Conservation (phyloP, 208 protist genomes). For the Sergeia podlipaevii region DNA sequence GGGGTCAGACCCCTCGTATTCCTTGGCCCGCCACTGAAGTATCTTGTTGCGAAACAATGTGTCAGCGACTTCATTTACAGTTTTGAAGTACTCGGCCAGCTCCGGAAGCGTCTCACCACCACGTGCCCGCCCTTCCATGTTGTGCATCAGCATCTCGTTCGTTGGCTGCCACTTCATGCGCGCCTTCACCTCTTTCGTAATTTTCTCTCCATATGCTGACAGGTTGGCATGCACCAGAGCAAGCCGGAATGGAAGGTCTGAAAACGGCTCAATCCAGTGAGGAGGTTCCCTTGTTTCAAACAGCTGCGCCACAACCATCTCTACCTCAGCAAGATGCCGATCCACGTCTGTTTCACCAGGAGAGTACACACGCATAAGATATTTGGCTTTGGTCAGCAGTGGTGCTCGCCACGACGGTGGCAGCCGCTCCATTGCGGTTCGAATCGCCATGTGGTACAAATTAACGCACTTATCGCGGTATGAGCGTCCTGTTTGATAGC, state of each 20-base stretch:
- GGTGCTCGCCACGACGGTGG: slow-evolving; percentile 80
- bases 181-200: slow-evolving; percentile 53
- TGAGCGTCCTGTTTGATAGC: slow-evolving; percentile 59
- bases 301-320: slow-evolving; percentile 67
- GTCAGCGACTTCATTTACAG: slow-evolving; percentile 64
- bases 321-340: slow-evolving; percentile 62
- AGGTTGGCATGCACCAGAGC: slow-evolving; percentile 81
- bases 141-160: slow-evolving; percentile 57
- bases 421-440: slow-evolving; percentile 73
- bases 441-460: slow-evolving; percentile 77
- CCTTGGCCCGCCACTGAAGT: slow-evolving; percentile 64
- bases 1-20: slow-evolving; percentile 71
- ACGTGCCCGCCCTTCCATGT: slow-evolving; percentile 66
- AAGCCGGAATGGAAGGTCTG: slow-evolving; percentile 68
- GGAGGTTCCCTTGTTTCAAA: slow-evolving; percentile 63
- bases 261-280: slow-evolving; percentile 83
- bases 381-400: slow-evolving; percentile 81
- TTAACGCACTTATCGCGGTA: slow-evolving; percentile 80
- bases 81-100: slow-evolving; percentile 59
- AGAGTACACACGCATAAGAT: slow-evolving; percentile 72
- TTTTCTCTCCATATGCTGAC: slow-evolving; percentile 67
- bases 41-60: slow-evolving; percentile 68
- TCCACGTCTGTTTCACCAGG: slow-evolving; percentile 47
- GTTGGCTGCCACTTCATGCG: slow-evolving; percentile 39
- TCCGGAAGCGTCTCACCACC: slow-evolving; percentile 47